A percentile compares a stretch with the other conserved stretches of the same genome.
Evolutionary conservation across 352 stramenopile species (phyloP).

Genomic region (Stephanocyclus meneghinianus): DNA sequence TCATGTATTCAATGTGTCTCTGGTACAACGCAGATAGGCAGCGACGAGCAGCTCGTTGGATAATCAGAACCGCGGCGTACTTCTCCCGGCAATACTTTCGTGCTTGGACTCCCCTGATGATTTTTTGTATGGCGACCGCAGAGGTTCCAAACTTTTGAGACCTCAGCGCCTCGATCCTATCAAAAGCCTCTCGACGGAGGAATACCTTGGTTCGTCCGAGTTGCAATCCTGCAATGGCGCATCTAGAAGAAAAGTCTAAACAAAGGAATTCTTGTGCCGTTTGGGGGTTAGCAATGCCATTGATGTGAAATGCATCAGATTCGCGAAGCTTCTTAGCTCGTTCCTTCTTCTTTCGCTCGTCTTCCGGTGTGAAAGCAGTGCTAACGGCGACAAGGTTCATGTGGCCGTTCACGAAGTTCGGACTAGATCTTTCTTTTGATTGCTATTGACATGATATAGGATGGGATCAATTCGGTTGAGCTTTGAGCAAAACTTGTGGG

Average conservation of each 20-base stretch:
- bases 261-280: slow-evolving; percentile 8
- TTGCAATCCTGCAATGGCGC: slow-evolving; percentile 85
- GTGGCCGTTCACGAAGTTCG: slow-evolving; percentile 44
- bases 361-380: slow-evolving; percentile 60
- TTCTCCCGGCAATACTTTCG: slow-evolving; percentile 44
- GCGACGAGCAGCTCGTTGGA: slow-evolving; percentile 64
- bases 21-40: slow-evolving; percentile 14
- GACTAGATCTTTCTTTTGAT: slow-evolving; percentile 20
- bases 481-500: background rate
- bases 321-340: slow-evolving; percentile 37
- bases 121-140: slow-evolving; percentile 70
- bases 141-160: slow-evolving; percentile 74
- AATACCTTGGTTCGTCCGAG: slow-evolving; percentile 84
- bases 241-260: slow-evolving; percentile 73
- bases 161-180: slow-evolving; percentile 79
- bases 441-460: slow-evolving; percentile 11
- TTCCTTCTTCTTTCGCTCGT: slow-evolving; percentile 48
- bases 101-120: slow-evolving; percentile 31
- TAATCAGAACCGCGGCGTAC: slow-evolving; percentile 39
- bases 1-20: slow-evolving; percentile 15
- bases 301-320: slow-evolving; percentile 24
- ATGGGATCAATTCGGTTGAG: background rate
- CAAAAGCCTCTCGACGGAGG: slow-evolving; percentile 82
- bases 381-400: slow-evolving; percentile 42
- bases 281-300: slow-evolving; percentile 56